These are phyloP conservation scores for Mortierella sp. DNA, from an alignment of 371 early-diverging fungal genomes.

Conservation along the genomic window DNA sequence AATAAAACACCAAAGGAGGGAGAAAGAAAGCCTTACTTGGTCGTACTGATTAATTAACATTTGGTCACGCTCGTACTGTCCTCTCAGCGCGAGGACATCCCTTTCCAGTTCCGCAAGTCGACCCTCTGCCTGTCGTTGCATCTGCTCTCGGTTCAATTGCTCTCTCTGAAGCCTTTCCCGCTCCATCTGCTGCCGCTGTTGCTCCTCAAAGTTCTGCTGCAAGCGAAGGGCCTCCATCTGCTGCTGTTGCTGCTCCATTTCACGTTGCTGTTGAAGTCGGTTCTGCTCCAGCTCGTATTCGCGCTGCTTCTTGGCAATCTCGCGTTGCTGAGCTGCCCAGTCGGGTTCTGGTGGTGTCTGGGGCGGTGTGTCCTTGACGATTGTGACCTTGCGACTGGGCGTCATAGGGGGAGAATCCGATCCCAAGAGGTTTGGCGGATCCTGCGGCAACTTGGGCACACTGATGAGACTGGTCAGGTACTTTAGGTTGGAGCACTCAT, in stretches of 20 bases:
- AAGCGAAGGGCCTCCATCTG: slow-evolving; percentile 62
- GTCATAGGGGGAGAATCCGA: slow-evolving; percentile 50
- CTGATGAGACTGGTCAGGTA: slow-evolving; percentile 94
- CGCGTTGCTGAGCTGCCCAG: slow-evolving; percentile 68
- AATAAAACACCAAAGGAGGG: not conserved
- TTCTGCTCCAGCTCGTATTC: slow-evolving; percentile 80
- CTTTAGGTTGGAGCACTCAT: slow-evolving; percentile 88
- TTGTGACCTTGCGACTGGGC: slow-evolving; percentile 29
- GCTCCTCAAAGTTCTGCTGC: slow-evolving; percentile 71
- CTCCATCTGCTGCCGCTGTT: slow-evolving; percentile 67
- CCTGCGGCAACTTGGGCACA: slow-evolving; percentile 88
- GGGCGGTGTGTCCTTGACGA: slow-evolving; percentile 53
- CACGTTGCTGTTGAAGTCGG: slow-evolving; percentile 69
- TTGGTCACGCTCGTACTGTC: slow-evolving; percentile 87
- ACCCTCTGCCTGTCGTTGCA: slow-evolving; percentile 79
- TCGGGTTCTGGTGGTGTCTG: slow-evolving; percentile 63
- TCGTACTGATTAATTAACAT: slow-evolving; percentile 88
- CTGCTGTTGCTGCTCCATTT: slow-evolving; percentile 69
- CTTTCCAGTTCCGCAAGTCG: slow-evolving; percentile 81
- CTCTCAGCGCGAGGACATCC: slow-evolving; percentile 79
- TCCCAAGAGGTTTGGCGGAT: slow-evolving; percentile 79
- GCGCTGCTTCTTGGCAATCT: slow-evolving; percentile 73
- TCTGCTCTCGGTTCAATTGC: slow-evolving; percentile 74
- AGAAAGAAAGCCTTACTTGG: slow-evolving; percentile 56
- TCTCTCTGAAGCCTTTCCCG: slow-evolving; percentile 80